A percentile compares a stretch with the other conserved stretches of the same genome.
Evolutionary conservation across 1,139 yeast species (phyloP).

Genomic region (Scheffersomyces illinoinensis): DNA sequence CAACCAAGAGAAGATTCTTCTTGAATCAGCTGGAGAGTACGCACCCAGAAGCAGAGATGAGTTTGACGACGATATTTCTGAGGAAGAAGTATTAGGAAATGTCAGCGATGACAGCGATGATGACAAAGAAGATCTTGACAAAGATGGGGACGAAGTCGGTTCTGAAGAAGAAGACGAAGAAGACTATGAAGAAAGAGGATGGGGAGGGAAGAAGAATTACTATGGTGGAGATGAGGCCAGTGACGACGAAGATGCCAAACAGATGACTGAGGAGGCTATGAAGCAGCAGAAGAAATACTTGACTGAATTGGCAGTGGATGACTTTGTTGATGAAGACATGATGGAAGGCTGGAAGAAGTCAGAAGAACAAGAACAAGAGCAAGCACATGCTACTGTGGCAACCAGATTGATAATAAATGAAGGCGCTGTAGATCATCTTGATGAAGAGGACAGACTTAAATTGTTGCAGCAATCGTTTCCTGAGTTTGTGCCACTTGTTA

Average conservation of each 20-base stretch:
- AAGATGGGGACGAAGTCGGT: conserved; percentile 33
- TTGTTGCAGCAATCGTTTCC: conserved; percentile 68
- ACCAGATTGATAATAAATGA: conserved; percentile 25
- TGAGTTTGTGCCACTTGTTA: conserved; percentile 75
- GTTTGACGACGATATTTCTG: conserved; percentile 42
- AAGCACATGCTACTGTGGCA: conserved; percentile 11
- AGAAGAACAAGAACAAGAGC: conserved; percentile 31
- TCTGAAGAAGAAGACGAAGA: conserved; percentile 41
- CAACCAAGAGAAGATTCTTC: conserved; percentile 60
- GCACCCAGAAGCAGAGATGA: conserved; percentile 25
- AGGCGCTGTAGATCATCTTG: conserved; percentile 34
- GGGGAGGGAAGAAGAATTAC: conserved; percentile 83
- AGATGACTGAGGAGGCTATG: conserved; percentile 85
- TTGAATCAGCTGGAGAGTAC: conserved; percentile 58
- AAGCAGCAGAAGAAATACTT: conserved; percentile 85
- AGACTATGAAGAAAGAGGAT: conserved; percentile 59
- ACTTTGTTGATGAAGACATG: conserved; percentile 80
- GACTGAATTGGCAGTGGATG: conserved; percentile 77
- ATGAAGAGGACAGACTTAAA: conserved; percentile 43
- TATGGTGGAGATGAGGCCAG: conserved; percentile 79
- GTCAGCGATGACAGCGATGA: conserved; percentile 25
- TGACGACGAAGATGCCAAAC: conserved; percentile 75
- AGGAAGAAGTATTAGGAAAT: conserved; percentile 49
- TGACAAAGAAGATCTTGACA: conserved; percentile 30
- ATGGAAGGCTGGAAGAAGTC: conserved; percentile 67